Conservation (phyloP, 257 asterid genomes). For the Linaria vulgaris region DNA sequence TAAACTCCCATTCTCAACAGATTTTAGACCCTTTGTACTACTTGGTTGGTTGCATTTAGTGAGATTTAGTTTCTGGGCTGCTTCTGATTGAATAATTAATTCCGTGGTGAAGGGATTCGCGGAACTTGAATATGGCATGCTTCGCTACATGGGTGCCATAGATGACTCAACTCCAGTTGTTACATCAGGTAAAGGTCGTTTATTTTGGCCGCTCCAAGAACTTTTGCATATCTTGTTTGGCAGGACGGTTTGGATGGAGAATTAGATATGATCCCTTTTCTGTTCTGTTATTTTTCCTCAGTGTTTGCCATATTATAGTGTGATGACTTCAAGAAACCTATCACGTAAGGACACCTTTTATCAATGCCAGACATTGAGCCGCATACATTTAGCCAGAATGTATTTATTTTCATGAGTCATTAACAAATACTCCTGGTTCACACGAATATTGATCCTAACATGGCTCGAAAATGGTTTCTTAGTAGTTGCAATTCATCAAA, state of each 20-base stretch:
- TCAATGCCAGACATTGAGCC: no score
- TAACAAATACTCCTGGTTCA: no score
- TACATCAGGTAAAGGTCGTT: slow-evolving; percentile 59
- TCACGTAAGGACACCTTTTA: no score
- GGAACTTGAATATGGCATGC: slow-evolving; percentile 96
- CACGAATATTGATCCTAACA: no score
- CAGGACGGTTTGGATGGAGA: background rate
- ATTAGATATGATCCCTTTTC: no score
- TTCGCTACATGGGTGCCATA: slow-evolving; percentile 91
- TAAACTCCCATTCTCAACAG: background rate
- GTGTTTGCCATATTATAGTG: no score
- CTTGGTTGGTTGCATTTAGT: background rate
- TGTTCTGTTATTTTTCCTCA: no score
- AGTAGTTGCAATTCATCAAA: no score
- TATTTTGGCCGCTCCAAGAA: background rate
- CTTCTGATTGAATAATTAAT: background rate
- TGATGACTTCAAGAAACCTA: no score
- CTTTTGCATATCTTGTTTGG: background rate
- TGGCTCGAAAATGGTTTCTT: no score
- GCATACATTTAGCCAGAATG: no score
- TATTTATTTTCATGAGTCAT: no score
- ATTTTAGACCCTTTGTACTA: background rate
- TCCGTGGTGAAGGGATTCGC: slow-evolving; percentile 76
- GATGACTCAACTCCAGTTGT: slow-evolving; percentile 80
- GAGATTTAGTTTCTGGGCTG: slow-evolving; percentile 1